Conservation (phyloP, 1,284 basidiomycete species). For the Tausonia pullulans region DNA sequence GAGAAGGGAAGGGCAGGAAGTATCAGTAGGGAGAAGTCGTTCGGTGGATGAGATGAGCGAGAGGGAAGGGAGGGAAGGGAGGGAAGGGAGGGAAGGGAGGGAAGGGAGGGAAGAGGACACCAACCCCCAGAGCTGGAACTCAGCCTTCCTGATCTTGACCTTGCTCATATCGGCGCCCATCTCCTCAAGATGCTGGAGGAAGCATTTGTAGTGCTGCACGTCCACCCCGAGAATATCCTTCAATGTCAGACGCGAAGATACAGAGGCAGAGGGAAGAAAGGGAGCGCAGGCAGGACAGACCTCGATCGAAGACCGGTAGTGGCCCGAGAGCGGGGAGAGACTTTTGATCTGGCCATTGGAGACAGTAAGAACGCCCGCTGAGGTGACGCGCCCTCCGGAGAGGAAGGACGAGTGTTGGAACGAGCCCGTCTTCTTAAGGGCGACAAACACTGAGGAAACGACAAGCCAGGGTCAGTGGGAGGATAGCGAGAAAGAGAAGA, state of each 20-base stretch:
- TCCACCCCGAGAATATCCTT: neutral
- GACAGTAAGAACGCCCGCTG: constrained; percentile 56
- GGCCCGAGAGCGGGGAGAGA: constrained; percentile 55
- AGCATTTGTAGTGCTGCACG: constrained; percentile 41
- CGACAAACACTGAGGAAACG: constrained; percentile 43
- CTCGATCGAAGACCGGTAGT: constrained; percentile 49
- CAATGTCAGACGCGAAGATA: too few relatives aligned
- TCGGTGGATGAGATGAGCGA: neutral
- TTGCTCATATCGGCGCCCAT: constrained; percentile 52
- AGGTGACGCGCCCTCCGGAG: constrained; percentile 39
- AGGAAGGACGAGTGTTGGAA: constrained; percentile 59
- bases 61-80: neutral
- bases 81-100: neutral
- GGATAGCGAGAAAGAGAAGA: neutral
- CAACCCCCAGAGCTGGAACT: constrained; percentile 19
- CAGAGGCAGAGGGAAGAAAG: neutral
- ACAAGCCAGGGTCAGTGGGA: neutral
- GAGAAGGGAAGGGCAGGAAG: neutral
- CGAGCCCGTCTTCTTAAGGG: constrained; percentile 53
- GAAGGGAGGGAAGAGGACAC: neutral
- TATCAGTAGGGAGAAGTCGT: neutral
- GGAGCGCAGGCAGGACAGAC: constrained; percentile 32
- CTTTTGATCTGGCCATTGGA: constrained; percentile 53
- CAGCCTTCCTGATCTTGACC: constrained; percentile 50
- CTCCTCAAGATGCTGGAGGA: constrained; percentile 46